These are phyloP conservation scores for Citrus australasica DNA, from an alignment of 345 rosid genomes.

Conservation along the genomic window DNA sequence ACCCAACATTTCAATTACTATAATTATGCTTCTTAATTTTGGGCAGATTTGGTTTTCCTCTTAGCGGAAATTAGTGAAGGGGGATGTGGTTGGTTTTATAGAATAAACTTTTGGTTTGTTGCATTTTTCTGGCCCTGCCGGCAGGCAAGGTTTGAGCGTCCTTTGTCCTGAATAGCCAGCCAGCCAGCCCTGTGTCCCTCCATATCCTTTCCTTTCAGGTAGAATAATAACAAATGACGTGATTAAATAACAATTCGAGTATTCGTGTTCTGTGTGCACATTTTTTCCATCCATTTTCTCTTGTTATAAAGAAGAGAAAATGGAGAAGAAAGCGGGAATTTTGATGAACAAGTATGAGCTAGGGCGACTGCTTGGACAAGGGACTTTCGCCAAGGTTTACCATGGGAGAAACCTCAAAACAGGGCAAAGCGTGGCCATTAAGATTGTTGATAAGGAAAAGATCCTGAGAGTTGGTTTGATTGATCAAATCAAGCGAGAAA, in stretches of 20 bases:
- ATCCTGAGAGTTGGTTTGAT: constrained; percentile 54
- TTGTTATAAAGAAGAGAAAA: constrained; percentile 8
- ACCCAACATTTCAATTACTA: constrained; percentile 5
- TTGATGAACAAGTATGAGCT: constrained; percentile 72
- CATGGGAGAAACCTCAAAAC: constrained; percentile 54
- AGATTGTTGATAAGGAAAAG: constrained; percentile 70
- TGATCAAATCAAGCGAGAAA: constrained; percentile 84
- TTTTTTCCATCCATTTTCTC: neutral
- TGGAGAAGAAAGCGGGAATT: constrained; percentile 57
- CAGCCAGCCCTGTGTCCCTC: neutral
- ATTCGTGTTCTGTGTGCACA: too few species aligned
- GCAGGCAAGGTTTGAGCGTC: constrained; percentile 1
- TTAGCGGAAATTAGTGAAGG: neutral
- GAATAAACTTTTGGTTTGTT: neutral
- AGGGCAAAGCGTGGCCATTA: constrained; percentile 68
- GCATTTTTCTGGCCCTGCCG: constrained; percentile 4
- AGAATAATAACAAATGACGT: neutral
- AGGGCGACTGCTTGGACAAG: constrained; percentile 74
- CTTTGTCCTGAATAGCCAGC: neutral
- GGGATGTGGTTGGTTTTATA: neutral
- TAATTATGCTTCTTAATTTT: neutral
- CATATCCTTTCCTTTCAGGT: neutral
- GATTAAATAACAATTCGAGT: neutral
- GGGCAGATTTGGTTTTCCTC: neutral
- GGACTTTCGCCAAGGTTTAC: constrained; percentile 89